A percentile compares a stretch with the other conserved stretches of the same genome.
Evolutionary conservation across 352 stramenopile genomes (phyloP).

Genomic region (Phytophthora cactorum): DNA sequence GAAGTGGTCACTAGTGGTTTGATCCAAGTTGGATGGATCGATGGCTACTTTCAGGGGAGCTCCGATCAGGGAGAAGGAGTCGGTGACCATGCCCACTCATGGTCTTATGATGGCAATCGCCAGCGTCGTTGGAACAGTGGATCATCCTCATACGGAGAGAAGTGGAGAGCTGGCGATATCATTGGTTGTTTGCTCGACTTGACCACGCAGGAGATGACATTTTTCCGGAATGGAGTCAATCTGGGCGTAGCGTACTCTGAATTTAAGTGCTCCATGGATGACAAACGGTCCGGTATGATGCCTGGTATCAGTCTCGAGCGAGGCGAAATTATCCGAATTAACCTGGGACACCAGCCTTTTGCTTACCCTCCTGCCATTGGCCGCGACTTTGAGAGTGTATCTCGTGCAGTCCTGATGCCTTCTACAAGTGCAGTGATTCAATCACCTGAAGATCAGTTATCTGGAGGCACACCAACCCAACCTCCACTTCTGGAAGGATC

Average conservation of each 20-base stretch:
- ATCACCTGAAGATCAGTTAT: constrained; percentile 9
- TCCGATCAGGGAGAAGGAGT: constrained; percentile 93
- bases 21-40: constrained; percentile 94
- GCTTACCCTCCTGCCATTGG: constrained; percentile 67
- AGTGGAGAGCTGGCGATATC: constrained; percentile 92
- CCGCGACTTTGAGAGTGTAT: constrained; percentile 73
- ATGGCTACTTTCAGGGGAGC: constrained; percentile 91
- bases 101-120: constrained; percentile 93
- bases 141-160: constrained; percentile 88
- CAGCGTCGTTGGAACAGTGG: constrained; percentile 92
- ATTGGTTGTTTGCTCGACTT: constrained; percentile 92
- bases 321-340: constrained; percentile 88
- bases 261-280: constrained; percentile 50
- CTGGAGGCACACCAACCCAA: neutral
- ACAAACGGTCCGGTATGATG: constrained; percentile 78
- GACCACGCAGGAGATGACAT: constrained; percentile 80
- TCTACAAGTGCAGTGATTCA: constrained; percentile 50
- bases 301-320: constrained; percentile 88
- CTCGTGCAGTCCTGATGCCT: constrained; percentile 54
- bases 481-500: constrained; percentile 58
- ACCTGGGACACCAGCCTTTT: constrained; percentile 84
- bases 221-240: constrained; percentile 90
- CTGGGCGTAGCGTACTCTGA: constrained; percentile 81
- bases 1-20: constrained; percentile 90
- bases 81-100: constrained; percentile 91